These are phyloP conservation scores for Lipomyces starkeyi DNA, from an alignment of 805 yeast species.

Conservation along the genomic window DNA sequence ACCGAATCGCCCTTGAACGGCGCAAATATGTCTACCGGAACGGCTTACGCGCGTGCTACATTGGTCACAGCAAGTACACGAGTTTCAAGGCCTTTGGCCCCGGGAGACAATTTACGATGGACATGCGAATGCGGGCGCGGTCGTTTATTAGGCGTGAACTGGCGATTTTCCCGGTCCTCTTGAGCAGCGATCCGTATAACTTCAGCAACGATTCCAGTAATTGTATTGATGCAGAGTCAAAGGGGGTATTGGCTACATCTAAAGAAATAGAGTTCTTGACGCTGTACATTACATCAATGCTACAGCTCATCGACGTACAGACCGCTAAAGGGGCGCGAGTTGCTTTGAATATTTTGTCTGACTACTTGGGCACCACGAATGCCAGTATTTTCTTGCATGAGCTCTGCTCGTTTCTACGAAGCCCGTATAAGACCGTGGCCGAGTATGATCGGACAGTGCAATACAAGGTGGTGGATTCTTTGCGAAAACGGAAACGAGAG, in stretches of 20 bases:
- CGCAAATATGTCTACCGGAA: slow-evolving; percentile 30
- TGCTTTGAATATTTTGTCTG: slow-evolving; percentile 17
- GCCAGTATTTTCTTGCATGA: slow-evolving; percentile 30
- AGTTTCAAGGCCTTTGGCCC: slow-evolving; percentile 12
- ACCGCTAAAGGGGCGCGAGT: slow-evolving; percentile 17
- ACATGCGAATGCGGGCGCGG: slow-evolving; percentile 16
- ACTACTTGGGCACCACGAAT: slow-evolving; percentile 23
- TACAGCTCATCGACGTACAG: slow-evolving; percentile 26
- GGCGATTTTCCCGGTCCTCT: slow-evolving; percentile 28
- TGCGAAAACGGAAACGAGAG: background rate
- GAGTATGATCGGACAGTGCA: slow-evolving; percentile 32
- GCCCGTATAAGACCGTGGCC: slow-evolving; percentile 27
- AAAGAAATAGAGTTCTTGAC: slow-evolving; percentile 26
- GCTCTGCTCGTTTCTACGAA: slow-evolving; percentile 20
- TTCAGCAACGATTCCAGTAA: background rate
- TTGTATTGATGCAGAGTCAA: background rate
- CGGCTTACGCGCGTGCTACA: slow-evolving; percentile 28
- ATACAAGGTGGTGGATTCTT: slow-evolving; percentile 15
- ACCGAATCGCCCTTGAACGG: slow-evolving; percentile 18
- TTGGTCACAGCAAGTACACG: slow-evolving; percentile 29
- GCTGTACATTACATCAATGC: slow-evolving; percentile 16
- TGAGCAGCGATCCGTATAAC: slow-evolving; percentile 5
- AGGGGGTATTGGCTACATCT: slow-evolving; percentile 12
- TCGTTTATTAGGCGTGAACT: slow-evolving; percentile 34
- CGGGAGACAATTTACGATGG: background rate